Conservation (phyloP, 2,329 filamentous ascomycete species). For the Fusarium transvaalense region DNA sequence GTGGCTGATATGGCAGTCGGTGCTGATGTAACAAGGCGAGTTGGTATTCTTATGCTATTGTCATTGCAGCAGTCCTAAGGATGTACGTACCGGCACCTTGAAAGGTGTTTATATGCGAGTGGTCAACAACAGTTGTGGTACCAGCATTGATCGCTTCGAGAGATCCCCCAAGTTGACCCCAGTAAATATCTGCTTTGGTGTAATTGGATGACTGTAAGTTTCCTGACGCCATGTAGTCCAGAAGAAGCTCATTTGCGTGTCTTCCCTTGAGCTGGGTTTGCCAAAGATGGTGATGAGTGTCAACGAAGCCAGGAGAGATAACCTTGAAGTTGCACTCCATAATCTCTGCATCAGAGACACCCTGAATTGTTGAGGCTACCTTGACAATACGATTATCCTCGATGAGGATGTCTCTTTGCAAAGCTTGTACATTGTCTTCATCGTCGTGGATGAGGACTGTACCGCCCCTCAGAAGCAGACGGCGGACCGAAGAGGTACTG, state of each 20-base stretch:
- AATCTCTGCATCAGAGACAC: neutral
- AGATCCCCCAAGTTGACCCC: slow-evolving; percentile 30
- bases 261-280: slow-evolving; percentile 25
- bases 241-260: slow-evolving; percentile 4
- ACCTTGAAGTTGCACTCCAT: slow-evolving; percentile 5
- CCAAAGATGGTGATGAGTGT: slow-evolving; percentile 27
- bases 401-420: slow-evolving; percentile 14
- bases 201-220: slow-evolving; percentile 16
- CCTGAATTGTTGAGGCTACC: neutral
- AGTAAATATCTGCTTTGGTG: slow-evolving; percentile 10
- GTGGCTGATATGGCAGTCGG: slow-evolving; percentile 14
- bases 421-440: slow-evolving; percentile 7
- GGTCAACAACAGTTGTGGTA: slow-evolving; percentile 30
- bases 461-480: slow-evolving; percentile 14
- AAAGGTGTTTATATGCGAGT: slow-evolving; percentile 17
- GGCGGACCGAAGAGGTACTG: neutral
- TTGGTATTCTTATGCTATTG: rapidly evolving
- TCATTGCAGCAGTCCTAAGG: rapidly evolving
- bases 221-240: slow-evolving; percentile 14
- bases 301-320: slow-evolving; percentile 17
- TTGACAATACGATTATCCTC: slow-evolving; percentile 15
- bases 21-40: neutral
- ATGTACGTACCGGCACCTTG: neutral
- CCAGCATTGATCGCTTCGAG: slow-evolving; percentile 31
- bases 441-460: slow-evolving; percentile 28